phyloP scores from a whole-genome alignment of 2,329 filamentous ascomycete genomes.

The Shiraia bambusicola region DNA sequence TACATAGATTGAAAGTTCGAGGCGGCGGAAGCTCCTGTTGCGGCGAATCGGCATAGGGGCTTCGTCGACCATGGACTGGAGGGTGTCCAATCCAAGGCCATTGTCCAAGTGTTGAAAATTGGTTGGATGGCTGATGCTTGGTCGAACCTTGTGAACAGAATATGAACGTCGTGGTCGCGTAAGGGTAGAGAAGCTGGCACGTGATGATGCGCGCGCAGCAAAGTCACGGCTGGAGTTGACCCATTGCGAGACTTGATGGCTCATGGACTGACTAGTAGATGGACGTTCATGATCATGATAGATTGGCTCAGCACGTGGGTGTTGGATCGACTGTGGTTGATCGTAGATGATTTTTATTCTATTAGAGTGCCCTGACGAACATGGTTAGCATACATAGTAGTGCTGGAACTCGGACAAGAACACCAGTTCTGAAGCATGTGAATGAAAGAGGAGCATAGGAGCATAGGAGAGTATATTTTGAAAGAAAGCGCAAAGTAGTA shows the following conservation, averaged over 20 bases:
- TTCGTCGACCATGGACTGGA: slow-evolving; percentile 39
- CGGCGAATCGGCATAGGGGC: slow-evolving; percentile 34
- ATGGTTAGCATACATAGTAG: slow-evolving; percentile 19
- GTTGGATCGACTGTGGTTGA: slow-evolving; percentile 31
- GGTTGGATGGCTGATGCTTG: slow-evolving; percentile 39
- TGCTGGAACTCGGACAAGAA: slow-evolving; percentile 21
- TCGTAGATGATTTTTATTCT: slow-evolving; percentile 38
- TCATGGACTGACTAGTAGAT: slow-evolving; percentile 39
- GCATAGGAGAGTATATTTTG: not conserved
- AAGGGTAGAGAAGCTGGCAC: slow-evolving; percentile 36
- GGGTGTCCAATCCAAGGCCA: slow-evolving; percentile 24
- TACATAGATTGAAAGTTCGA: slow-evolving; percentile 45
- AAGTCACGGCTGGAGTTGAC: slow-evolving; percentile 37
- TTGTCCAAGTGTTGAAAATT: slow-evolving; percentile 40
- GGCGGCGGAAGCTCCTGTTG: slow-evolving; percentile 40
- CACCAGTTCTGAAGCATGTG: slow-evolving; percentile 8
- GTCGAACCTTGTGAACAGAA: slow-evolving; percentile 23
- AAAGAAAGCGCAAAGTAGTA: not conserved
- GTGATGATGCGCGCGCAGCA: slow-evolving; percentile 38
- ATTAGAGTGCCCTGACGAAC: slow-evolving; percentile 20
- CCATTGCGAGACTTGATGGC: slow-evolving; percentile 42
- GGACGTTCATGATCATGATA: slow-evolving; percentile 29
- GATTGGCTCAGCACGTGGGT: slow-evolving; percentile 33
- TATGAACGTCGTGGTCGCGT: slow-evolving; percentile 35
- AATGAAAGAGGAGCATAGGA: not conserved